Evolutionary conservation across 78 protist genomes (phyloP).

Genomic region (Guillardia theta): DNA sequence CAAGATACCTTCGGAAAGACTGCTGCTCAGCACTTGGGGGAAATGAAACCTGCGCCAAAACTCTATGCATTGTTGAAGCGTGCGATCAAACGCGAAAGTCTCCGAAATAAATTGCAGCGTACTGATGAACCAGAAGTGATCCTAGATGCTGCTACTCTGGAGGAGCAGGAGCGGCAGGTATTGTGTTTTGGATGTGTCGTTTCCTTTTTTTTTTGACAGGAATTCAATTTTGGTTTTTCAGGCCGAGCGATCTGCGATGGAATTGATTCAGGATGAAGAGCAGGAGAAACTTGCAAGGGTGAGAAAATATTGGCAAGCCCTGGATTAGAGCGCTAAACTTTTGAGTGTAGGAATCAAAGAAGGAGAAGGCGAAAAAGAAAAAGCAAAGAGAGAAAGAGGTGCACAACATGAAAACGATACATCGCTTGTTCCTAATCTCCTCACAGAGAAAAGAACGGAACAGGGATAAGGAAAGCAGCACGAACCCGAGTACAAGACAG

Average conservation of each 20-base stretch:
- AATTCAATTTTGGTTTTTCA: neutral
- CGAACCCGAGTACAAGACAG: neutral
- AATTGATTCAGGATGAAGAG: neutral
- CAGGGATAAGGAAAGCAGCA: neutral
- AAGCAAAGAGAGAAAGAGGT: neutral
- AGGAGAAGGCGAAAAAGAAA: neutral
- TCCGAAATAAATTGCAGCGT: neutral
- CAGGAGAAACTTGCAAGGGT: neutral
- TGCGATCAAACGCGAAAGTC: conserved; percentile 26
- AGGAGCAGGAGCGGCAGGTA: neutral
- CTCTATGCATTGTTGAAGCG: neutral
- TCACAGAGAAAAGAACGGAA: too few relatives aligned
- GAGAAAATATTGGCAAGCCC: neutral
- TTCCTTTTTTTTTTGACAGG: too few relatives aligned
- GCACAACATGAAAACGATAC: too few relatives aligned
- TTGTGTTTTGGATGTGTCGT: too few relatives aligned
- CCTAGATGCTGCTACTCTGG: neutral
- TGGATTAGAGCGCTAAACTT: neutral
- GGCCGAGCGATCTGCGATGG: neutral
- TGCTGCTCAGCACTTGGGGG: neutral
- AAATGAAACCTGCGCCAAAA: neutral
- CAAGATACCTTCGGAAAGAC: conserved; percentile 1
- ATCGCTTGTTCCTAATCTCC: too few relatives aligned
- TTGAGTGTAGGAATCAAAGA: too few relatives aligned
- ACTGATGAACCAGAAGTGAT: neutral